Evolutionary conservation across 2,329 filamentous ascomycete species (phyloP).

Genomic region (Tolypocladium album): DNA sequence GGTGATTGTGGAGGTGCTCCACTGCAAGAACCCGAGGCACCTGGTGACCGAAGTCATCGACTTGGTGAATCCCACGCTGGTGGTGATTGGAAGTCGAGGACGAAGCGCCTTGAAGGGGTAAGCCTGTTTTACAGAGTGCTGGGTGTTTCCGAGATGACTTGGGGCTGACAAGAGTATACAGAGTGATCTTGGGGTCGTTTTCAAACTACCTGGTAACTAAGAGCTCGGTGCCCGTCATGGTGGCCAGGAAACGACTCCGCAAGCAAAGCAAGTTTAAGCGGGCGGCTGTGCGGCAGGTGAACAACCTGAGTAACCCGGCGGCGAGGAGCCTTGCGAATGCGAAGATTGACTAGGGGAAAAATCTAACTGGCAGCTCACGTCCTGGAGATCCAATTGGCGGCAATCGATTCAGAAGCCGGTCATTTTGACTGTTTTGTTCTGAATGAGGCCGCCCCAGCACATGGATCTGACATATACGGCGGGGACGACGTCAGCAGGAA

Average conservation of each 20-base stretch:
- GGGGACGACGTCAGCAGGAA: neutral
- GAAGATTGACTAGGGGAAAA: conserved; percentile 54
- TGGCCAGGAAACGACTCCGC: conserved; percentile 78
- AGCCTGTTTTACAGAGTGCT: conserved; percentile 20
- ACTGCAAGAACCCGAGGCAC: conserved; percentile 96
- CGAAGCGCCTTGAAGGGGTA: conserved; percentile 89
- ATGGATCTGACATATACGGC: neutral
- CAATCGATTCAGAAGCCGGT: neutral
- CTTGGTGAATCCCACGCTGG: conserved; percentile 78
- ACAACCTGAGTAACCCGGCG: conserved; percentile 65
- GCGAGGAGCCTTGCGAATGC: conserved; percentile 58
- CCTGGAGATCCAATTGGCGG: neutral
- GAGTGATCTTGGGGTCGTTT: conserved; percentile 90
- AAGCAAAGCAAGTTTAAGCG: conserved; percentile 79
- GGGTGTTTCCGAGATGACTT: neutral
- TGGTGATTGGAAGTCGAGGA: conserved; percentile 85
- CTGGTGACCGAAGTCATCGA: conserved; percentile 97
- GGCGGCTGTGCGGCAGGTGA: conserved; percentile 58
- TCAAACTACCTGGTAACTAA: conserved; percentile 97
- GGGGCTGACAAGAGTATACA: conserved; percentile 30
- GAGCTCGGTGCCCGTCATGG: conserved; percentile 95
- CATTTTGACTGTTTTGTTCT: neutral
- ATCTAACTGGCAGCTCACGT: neutral
- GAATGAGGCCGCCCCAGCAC: neutral
- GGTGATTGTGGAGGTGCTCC: conserved; percentile 90